Base-by-base conservation (phyloP, 306 rosid genomes). In the Canavalia ensiformis region DNA sequence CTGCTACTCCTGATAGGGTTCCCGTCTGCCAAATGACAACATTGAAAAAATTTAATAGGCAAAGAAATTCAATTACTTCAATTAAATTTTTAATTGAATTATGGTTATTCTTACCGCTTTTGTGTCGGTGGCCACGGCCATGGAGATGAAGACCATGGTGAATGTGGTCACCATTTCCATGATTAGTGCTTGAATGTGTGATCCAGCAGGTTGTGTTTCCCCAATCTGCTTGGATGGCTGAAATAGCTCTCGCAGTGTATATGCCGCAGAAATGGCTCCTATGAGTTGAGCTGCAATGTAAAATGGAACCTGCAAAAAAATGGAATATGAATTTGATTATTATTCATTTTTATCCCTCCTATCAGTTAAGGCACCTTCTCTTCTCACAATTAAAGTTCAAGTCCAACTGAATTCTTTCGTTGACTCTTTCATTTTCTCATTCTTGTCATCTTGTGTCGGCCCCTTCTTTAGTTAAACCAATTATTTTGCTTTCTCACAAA, bases 231-330 rank as follows among this genome's bases (percentile, higher is more conserved):
- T 79, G 8, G 86, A 49, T 51, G 98, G 97, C 7, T 90, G 69
- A 44, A 94, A 58, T 10, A 92, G 33, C 28, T 72, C 45, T 51
- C 83, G 54, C 51, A 92, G 75, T 0, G 98, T 89, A 28, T 79
- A 90, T 25, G 97, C 78, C 72, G 97, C 97, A n/a, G 89, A 86
- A 58, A 91, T 86, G 3, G 94, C 86, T 81, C 98, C 97, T 4
- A 84, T 84, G 52, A 90, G 49, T 83, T 94, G 98, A 72, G 94
- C 94, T 77, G 84, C 90, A 45, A 88, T 78, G 73, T 92, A 92
- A 30, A 92, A 33, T 68, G 98, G 98, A 11, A 94, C 94, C 97
- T 94, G 86, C 73, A 82, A 52, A 0, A 12, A 29, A 29, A 62
- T 58, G 44, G 0, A 18, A 18, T 18, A 18, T 18, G 25, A 18